phyloP scores from a whole-genome alignment of 2,329 filamentous ascomycete species.

The Botrytis medusae region DNA sequence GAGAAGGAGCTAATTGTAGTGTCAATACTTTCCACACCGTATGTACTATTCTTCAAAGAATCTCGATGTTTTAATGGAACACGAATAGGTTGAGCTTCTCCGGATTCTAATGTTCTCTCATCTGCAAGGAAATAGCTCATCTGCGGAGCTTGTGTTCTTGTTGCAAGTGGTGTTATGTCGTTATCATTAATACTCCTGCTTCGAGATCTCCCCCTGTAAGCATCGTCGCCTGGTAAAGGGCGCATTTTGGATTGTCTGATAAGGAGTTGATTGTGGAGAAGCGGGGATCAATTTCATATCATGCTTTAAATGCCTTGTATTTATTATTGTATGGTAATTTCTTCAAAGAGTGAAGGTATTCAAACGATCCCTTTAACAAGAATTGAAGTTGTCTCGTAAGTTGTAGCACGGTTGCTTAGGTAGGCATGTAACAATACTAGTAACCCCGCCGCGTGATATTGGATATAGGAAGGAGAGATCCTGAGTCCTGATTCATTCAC shows the following conservation, averaged over 20 bases:
- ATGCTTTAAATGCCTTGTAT: conserved; percentile 20
- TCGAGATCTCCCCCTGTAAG: conserved; percentile 42
- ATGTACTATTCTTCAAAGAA: conserved; percentile 40
- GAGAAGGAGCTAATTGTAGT: conserved; percentile 38
- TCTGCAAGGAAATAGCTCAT: conserved; percentile 55
- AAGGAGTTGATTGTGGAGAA: conserved; percentile 3
- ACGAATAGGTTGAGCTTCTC: conserved; percentile 40
- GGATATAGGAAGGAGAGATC: not conserved
- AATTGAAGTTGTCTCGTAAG: conserved; percentile 11
- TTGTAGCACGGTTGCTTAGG: not conserved
- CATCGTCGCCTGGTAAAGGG: conserved; percentile 48
- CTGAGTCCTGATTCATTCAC: conserved; percentile 8
- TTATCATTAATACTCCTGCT: conserved; percentile 43
- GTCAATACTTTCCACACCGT: conserved; percentile 40
- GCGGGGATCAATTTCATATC: conserved; percentile 25
- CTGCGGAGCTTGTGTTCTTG: conserved; percentile 42
- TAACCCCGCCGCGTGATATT: conserved; percentile 22
- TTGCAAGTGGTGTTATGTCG: conserved; percentile 41
- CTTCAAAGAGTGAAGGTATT: not conserved
- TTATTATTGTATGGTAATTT: not conserved
- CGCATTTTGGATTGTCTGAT: conserved; percentile 42
- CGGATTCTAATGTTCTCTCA: conserved; percentile 49
- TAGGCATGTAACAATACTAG: not conserved
- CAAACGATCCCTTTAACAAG: not conserved
- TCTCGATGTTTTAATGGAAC: conserved; percentile 40